Base-by-base conservation (phyloP, 2,329 filamentous ascomycete genomes). In the Pseudocercospora macadamiae region DNA sequence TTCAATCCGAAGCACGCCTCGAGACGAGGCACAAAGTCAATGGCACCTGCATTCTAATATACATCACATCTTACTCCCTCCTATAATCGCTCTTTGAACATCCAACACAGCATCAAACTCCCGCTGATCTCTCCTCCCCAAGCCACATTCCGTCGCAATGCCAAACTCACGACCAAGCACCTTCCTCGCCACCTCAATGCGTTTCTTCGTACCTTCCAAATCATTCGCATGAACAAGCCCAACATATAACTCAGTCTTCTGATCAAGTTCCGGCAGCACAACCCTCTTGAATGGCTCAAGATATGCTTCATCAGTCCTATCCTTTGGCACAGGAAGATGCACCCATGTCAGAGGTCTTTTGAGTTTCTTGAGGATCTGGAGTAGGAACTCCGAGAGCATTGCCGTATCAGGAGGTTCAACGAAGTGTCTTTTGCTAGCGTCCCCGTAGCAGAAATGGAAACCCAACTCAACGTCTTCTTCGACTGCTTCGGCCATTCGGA, bases 361-460 rank as follows among this genome's bases (percentile, higher is more conserved):
- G 1, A 72, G 57, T 3, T 56, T 47, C 2, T 64, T 54, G 4
- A 71, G 53, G n/a, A 77, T 62, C 0, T 55, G 63, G 37, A 75
- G 75, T 4, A 70, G 72, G 19, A 79, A 59, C 5, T 77, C 71
- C 3, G 78, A 59, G 14, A 67, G 37, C 39, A 44, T 44, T 4
- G 7, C 23, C 5, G 39, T 44, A 49, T 76, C 72, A n/a, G 68
- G 68, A 0, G 79, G 78, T 51, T 81, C 74, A 8, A 74, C 54
- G 59, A 77, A 79, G 63, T 80, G 78, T 55, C 69, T 66, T 62
- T 80, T 77, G 1, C 68, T 66, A 1, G 75, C 66, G 60, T 81
- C 77, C 7, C 67, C 79, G 60, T 80, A 81, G 66, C 79, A 81
- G n/a, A 81, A 68, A 64, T 81, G 79, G 21, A 77, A 71, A 0